Base-by-base conservation (phyloP, 202 grass and related monocot species). In the Digitaria exilis region DNA sequence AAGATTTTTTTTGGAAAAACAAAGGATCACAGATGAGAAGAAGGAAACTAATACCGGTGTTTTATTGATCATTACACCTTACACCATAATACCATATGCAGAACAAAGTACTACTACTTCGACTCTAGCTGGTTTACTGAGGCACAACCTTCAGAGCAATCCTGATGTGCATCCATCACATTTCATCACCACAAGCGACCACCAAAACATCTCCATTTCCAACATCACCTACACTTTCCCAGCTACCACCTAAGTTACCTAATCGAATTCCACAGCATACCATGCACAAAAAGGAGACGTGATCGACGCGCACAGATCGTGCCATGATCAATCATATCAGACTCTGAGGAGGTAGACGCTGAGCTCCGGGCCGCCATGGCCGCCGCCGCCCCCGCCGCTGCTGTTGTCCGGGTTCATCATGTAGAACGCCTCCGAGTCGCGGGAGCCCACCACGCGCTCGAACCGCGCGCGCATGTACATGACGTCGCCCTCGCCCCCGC, bases 381-480 rank as follows among this genome's bases (percentile, higher is more conserved):
- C 76, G 22, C 74, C 56, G 6, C 76, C 42, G 30, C 15, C 37
- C 37, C 37, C 44, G 26, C 84, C 85, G 77, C 89, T 59, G 55
- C 65, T 97, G 83, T 57, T 84, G 70, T 95, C 95, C 8, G 92
- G 95, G 79, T 91, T 97, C 90, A 97, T 93, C 95, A 97, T 97
- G 90, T 97, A 97, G 78, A 97, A 97, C 0, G 95, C 92, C 63
- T 98, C 95, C 1, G 95, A 98, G 73, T 95, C 92, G 55, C 80
- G 90, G 9, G 95, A 95, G 0, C 92, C 92, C 24, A 98, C 95
- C 25, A 95, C 95, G 43, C 95, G 90, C 82, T 98, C 95, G 88
- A 95, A 95, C 78, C 80, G 35, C 0, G 95, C 95, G 76, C 95
- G 88, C 95, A 98, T 95, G 88, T 98, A 98, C 95, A 98, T 98